phyloP scores from a whole-genome alignment of 192 early-diverging fungal genomes.

The Anaeromyces robustus region DNA sequence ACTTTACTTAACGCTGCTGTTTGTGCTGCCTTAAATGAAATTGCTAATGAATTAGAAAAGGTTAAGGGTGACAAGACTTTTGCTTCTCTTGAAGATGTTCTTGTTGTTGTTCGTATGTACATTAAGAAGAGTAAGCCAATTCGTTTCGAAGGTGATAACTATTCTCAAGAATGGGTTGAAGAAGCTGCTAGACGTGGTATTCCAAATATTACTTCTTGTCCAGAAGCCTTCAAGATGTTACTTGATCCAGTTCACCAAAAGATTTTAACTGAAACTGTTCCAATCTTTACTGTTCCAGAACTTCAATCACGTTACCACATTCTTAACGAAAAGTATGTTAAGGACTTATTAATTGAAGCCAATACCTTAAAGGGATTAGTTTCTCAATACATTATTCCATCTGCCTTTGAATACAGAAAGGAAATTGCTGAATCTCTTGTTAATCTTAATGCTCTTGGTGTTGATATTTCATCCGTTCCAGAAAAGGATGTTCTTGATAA shows the following conservation, averaged over 20 bases:
- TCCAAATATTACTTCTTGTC: slow-evolving; percentile 84
- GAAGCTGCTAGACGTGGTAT: slow-evolving; percentile 90
- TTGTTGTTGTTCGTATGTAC: slow-evolving; percentile 71
- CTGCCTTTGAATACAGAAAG: slow-evolving; percentile 76
- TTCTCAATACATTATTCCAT: slow-evolving; percentile 72
- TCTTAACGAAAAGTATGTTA: slow-evolving; percentile 90
- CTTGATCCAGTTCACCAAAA: slow-evolving; percentile 46
- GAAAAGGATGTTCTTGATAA: slow-evolving; percentile 55
- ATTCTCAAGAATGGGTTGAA: slow-evolving; percentile 81
- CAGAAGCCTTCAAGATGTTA: slow-evolving; percentile 78
- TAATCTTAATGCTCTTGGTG: slow-evolving; percentile 39
- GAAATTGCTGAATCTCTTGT: slow-evolving; percentile 66
- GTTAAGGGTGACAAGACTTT: slow-evolving; percentile 68
- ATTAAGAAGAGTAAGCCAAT: slow-evolving; percentile 65
- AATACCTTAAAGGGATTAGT: slow-evolving; percentile 73
- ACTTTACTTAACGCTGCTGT: slow-evolving; percentile 87
- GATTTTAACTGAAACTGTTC: slow-evolving; percentile 59
- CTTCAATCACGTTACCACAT: slow-evolving; percentile 88
- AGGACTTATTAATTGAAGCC: slow-evolving; percentile 89
- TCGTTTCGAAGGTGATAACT: slow-evolving; percentile 96
- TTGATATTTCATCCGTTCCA: slow-evolving; percentile 30
- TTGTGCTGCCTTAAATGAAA: slow-evolving; percentile 57
- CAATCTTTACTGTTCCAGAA: slow-evolving; percentile 77
- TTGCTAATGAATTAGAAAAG: slow-evolving; percentile 56
- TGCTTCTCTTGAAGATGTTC: slow-evolving; percentile 72